Conservation (phyloP, 2,329 filamentous ascomycete genomes). For the Colletotrichum lupini region DNA sequence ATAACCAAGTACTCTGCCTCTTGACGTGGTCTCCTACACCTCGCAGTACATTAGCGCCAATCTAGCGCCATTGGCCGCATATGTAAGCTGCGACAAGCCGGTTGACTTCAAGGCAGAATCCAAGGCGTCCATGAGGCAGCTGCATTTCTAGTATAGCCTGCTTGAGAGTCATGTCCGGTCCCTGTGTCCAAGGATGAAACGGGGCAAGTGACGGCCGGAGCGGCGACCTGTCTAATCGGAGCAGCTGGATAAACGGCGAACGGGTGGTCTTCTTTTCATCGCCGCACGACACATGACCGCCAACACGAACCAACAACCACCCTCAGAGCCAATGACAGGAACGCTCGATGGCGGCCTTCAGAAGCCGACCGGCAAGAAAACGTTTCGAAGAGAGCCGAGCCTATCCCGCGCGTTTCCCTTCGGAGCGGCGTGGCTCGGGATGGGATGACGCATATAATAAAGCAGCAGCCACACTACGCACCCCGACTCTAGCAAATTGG, state of each 20-base stretch:
- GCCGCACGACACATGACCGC: neutral
- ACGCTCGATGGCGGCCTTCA: neutral
- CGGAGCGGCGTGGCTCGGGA: neutral
- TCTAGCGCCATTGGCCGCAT: neutral
- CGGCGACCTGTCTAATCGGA: neutral
- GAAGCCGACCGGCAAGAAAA: neutral
- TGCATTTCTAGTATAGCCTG: neutral
- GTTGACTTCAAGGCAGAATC: neutral
- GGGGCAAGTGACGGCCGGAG: neutral
- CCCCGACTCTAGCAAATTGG: neutral
- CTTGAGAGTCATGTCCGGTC: neutral
- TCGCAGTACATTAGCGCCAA: neutral
- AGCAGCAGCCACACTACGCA: neutral
- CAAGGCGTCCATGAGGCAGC: neutral
- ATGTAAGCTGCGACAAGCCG: neutral
- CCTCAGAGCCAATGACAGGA: neutral
- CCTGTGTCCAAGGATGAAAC: neutral
- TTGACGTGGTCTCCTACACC: neutral
- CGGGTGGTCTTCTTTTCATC: neutral
- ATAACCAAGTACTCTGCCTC: too few species aligned
- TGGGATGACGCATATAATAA: neutral
- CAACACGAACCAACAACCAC: neutral
- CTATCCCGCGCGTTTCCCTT: neutral
- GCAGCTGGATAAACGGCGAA: neutral
- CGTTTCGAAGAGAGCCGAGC: neutral